Evolutionary conservation across 1,139 yeast species (phyloP).

Genomic region (Trichomonascaceae sp.): DNA sequence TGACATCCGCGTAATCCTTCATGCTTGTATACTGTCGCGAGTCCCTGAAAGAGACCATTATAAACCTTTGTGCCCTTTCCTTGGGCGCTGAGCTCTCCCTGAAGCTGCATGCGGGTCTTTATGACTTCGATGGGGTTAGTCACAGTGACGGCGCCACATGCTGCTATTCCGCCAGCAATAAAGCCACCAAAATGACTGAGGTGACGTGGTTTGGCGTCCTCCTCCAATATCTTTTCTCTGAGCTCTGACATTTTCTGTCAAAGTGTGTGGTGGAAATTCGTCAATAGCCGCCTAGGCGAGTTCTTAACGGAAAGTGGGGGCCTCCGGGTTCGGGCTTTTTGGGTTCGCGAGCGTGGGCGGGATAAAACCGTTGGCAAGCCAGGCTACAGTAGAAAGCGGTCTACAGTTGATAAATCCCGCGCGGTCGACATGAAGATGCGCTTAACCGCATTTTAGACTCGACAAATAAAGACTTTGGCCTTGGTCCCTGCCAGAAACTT

Average conservation of each 20-base stretch:
- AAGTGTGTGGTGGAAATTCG: not conserved
- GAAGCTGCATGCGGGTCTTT: constrained; percentile 90
- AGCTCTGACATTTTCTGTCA: not conserved
- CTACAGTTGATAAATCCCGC: too few species aligned
- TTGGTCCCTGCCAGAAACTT: too few species aligned
- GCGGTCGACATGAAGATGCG: too few species aligned
- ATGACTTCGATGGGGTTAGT: constrained; percentile 92
- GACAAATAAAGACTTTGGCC: too few species aligned
- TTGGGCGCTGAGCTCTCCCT: constrained; percentile 66
- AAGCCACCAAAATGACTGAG: constrained; percentile 51
- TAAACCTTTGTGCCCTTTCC: constrained; percentile 45
- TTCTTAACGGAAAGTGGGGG: too few species aligned
- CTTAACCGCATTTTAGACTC: too few species aligned
- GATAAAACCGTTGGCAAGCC: too few species aligned
- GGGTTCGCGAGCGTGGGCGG: too few species aligned
- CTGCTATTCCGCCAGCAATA: constrained; percentile 88
- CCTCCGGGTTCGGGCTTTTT: too few species aligned
- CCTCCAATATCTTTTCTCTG: not conserved
- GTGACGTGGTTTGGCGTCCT: constrained; percentile 7
- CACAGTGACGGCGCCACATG: constrained; percentile 94
- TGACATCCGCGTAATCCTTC: constrained; percentile 87
- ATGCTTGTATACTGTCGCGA: constrained; percentile 54
- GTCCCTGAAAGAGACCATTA: constrained; percentile 77
- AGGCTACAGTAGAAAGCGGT: too few species aligned
- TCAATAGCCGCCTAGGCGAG: not conserved